Evolutionary conservation across 768 basidiomycete genomes (phyloP).

Genomic region (Boletus patriciae): DNA sequence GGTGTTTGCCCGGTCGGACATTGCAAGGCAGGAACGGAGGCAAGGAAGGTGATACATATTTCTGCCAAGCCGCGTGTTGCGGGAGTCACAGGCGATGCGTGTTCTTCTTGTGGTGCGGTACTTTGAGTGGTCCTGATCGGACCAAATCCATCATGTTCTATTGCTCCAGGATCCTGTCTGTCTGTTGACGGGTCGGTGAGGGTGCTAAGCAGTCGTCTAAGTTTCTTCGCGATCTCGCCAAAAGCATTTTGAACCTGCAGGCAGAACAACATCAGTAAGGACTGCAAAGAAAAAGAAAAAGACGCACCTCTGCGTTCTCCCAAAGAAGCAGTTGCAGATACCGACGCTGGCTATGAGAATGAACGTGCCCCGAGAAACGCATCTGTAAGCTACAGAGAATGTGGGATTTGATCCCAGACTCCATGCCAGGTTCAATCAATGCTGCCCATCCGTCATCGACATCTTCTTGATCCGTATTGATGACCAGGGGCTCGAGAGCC

Average conservation of each 20-base stretch:
- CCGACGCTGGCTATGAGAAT: constrained; percentile 26
- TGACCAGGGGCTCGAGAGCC: constrained; percentile 64
- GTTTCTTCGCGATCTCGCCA: constrained; percentile 22
- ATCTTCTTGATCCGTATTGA: constrained; percentile 35
- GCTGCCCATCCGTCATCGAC: constrained; percentile 41
- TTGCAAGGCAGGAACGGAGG: constrained; percentile 62
- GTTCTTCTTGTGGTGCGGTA: constrained; percentile 32
- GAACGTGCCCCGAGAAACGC: constrained; percentile 7
- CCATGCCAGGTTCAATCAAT: constrained; percentile 45
- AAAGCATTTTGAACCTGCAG: constrained; percentile 56
- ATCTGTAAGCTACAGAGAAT: constrained; percentile 41
- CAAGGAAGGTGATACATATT: constrained; percentile 59
- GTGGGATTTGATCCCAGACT: constrained; percentile 65
- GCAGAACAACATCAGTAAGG: not conserved
- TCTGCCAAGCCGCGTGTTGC: constrained; percentile 42
- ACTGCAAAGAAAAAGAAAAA: not conserved
- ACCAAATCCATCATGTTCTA: constrained; percentile 59
- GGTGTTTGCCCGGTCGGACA: constrained; percentile 57
- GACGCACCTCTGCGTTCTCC: constrained; percentile 66
- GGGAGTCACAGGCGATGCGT: constrained; percentile 26
- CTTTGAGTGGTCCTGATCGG: constrained; percentile 45
- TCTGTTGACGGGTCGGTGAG: constrained; percentile 25
- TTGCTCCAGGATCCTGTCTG: constrained; percentile 29
- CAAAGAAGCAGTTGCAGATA: constrained; percentile 61
- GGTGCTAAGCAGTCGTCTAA: constrained; percentile 45